Evolutionary conservation across 1,139 yeast genomes (phyloP).

Genomic region (Candida sp.): DNA sequence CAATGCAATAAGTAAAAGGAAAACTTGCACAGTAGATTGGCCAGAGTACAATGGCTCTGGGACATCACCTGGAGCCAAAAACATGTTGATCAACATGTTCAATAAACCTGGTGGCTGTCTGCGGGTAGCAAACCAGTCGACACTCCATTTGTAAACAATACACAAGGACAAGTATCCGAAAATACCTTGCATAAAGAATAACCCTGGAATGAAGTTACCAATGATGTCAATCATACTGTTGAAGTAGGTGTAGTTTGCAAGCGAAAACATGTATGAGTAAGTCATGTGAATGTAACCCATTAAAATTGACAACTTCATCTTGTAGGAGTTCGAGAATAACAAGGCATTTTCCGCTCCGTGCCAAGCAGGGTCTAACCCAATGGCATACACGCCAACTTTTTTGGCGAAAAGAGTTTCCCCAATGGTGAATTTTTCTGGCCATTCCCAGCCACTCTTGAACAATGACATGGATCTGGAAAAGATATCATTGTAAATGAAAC

Average conservation of each 20-base stretch:
- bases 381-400: constrained; percentile 60
- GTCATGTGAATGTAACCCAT: constrained; percentile 85
- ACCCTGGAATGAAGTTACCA: constrained; percentile 82
- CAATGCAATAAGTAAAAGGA: constrained; percentile 62
- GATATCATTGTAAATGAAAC: constrained; percentile 75
- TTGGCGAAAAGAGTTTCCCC: constrained; percentile 64
- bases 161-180: constrained; percentile 78
- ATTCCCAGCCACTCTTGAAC: constrained; percentile 76
- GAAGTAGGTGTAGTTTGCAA: constrained; percentile 64
- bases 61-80: constrained; percentile 74
- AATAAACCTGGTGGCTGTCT: constrained; percentile 81
- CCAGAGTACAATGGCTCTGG: constrained; percentile 69
- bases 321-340: constrained; percentile 76
- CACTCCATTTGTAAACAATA: constrained; percentile 80
- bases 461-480: constrained; percentile 80
- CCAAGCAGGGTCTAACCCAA: constrained; percentile 82
- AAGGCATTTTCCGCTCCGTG: constrained; percentile 82
- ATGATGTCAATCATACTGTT: constrained; percentile 66
- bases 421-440: constrained; percentile 62
- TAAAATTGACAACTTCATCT: constrained; percentile 80
- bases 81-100: constrained; percentile 84
- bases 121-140: constrained; percentile 72
- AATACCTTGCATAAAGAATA: constrained; percentile 82
- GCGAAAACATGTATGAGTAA: constrained; percentile 71
- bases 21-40: constrained; percentile 64